These are phyloP conservation scores for Breynia disticha DNA, from an alignment of 441 rosid species.

Conservation along the genomic window DNA sequence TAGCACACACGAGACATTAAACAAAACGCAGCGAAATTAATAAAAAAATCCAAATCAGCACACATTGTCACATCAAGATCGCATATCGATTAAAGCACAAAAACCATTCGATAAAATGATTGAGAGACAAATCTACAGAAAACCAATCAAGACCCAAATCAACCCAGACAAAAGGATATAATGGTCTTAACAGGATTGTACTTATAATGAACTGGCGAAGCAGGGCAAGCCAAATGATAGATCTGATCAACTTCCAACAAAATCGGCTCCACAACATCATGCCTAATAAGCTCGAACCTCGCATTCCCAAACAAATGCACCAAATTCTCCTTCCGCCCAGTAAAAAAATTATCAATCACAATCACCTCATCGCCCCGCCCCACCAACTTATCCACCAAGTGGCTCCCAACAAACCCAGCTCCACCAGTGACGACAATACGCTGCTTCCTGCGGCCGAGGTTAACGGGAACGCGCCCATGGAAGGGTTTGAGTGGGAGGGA, in stretches of 20 bases:
- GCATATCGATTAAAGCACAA: too few species aligned
- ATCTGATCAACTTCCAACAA: slow-evolving; percentile 90
- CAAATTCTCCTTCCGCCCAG: slow-evolving; percentile 84
- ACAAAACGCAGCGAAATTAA: too few species aligned
- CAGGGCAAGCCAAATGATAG: slow-evolving; percentile 93
- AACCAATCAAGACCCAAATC: neutral
- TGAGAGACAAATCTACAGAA: neutral
- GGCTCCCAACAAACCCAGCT: slow-evolving; percentile 95
- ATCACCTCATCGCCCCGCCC: slow-evolving; percentile 86
- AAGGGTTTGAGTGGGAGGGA: slow-evolving; percentile 2
- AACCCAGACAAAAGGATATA: slow-evolving; percentile 49
- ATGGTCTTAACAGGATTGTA: slow-evolving; percentile 93
- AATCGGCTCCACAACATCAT: slow-evolving; percentile 84
- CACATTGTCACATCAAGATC: too few species aligned
- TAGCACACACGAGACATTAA: too few species aligned
- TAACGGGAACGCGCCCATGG: slow-evolving; percentile 56
- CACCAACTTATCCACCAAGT: slow-evolving; percentile 81
- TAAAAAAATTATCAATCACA: slow-evolving; percentile 87
- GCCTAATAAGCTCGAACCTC: slow-evolving; percentile 79
- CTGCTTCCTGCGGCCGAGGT: slow-evolving; percentile 44
- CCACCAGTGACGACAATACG: slow-evolving; percentile 93
- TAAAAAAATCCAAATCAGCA: too few species aligned
- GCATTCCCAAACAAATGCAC: slow-evolving; percentile 70
- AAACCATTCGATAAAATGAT: neutral
- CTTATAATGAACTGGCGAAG: slow-evolving; percentile 93